A percentile compares a stretch with the other conserved stretches of the same genome.
Evolutionary conservation across 1,284 basidiomycete species (phyloP).

Genomic region (Malassezia equina): DNA sequence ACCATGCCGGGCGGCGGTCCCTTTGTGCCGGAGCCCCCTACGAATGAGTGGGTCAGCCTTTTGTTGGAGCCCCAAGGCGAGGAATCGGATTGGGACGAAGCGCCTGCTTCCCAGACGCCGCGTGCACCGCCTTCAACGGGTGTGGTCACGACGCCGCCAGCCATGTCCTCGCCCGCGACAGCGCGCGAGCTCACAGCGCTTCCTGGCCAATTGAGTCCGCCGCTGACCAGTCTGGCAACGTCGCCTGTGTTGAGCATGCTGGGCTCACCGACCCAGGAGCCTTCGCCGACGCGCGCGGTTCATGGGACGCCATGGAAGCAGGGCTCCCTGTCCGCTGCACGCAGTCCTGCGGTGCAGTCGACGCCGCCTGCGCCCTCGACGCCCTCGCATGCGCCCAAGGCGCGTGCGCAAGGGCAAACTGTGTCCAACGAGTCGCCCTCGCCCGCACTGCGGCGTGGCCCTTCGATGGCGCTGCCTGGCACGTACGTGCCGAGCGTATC

Average conservation of each 20-base stretch:
- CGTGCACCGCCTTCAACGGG: neutral
- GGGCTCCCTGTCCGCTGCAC: neutral
- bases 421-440: neutral
- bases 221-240: neutral
- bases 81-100: neutral
- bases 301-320: neutral
- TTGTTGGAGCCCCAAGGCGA: neutral
- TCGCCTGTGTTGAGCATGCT: conserved; percentile 3
- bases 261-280: neutral
- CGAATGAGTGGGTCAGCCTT: neutral
- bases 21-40: neutral
- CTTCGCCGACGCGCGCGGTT: neutral
- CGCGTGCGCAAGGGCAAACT: neutral
- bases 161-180: conserved; percentile 8
- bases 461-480: neutral
- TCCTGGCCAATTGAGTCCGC: conserved; percentile 10
- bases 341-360: neutral
- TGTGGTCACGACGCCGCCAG: neutral
- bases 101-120: neutral
- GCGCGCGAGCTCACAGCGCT: conserved; percentile 18
- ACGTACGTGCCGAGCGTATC: conserved; percentile 4
- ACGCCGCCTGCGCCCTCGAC: neutral
- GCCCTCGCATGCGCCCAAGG: neutral
- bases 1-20: neutral
- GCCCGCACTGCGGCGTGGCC: neutral